Evolutionary conservation across 768 basidiomycete genomes (phyloP).

Genomic region (Artomyces pyxidatus): DNA sequence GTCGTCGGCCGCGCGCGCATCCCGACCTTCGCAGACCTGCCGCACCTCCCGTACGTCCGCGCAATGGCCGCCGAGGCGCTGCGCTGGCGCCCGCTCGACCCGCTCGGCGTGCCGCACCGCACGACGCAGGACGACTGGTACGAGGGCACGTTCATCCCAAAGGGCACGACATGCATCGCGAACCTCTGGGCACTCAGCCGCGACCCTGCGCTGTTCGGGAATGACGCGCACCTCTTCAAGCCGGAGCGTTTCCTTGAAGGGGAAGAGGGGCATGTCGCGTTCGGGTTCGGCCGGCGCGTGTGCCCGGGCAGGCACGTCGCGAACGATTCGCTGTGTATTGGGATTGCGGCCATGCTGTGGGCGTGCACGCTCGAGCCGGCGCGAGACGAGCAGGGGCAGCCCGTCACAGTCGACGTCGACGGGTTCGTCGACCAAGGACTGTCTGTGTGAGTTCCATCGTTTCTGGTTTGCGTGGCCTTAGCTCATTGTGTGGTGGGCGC

Average conservation of each 20-base stretch:
- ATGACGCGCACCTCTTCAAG: constrained; percentile 11
- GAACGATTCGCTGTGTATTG: constrained; percentile 14
- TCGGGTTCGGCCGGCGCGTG: constrained; percentile 12
- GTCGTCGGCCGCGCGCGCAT: constrained; percentile 13
- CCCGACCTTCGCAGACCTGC: constrained; percentile 11
- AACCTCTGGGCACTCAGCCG: constrained; percentile 14
- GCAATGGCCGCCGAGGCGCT: constrained; percentile 12
- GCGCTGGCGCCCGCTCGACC: background rate
- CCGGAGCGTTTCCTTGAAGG: constrained; percentile 12
- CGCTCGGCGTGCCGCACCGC: background rate
- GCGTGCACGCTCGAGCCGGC: constrained; percentile 6
- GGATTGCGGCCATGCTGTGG: constrained; percentile 13
- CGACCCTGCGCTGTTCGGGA: constrained; percentile 2
- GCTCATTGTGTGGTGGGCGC: background rate
- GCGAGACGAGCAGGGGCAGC: constrained; percentile 5
- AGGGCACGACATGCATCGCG: constrained; percentile 24
- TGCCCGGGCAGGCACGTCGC: constrained; percentile 15
- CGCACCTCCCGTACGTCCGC: constrained; percentile 11
- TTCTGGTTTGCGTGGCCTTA: background rate
- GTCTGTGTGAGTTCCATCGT: constrained; percentile 4
- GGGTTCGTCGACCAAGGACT: constrained; percentile 3
- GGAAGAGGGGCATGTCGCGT: constrained; percentile 6
- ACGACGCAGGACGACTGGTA: constrained; percentile 22
- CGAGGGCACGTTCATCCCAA: constrained; percentile 24
- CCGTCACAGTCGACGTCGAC: background rate